A percentile compares a stretch with the other conserved stretches of the same genome.
Conservation (phyloP, 768 basidiomycete species). For the Mycena olivaceomarginata region DNA sequence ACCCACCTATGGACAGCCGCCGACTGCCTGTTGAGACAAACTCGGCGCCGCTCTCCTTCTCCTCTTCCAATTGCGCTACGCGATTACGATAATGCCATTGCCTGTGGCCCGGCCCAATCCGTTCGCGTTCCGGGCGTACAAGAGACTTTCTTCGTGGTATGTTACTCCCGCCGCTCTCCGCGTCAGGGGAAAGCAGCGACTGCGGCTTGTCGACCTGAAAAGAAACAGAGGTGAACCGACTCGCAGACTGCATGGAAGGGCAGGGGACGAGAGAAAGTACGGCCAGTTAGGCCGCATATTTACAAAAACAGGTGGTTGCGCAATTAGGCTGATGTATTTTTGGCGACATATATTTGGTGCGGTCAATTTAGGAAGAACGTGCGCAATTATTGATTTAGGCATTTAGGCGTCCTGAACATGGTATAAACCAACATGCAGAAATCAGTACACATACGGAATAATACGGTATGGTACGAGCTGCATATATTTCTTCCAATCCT, state of each 20-base stretch:
- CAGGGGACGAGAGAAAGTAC: neutral
- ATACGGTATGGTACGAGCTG: slow-evolving; percentile 84
- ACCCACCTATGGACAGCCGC: slow-evolving; percentile 73
- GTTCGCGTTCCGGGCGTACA: slow-evolving; percentile 82
- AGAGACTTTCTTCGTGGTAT: slow-evolving; percentile 64
- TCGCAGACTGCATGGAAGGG: slow-evolving; percentile 22
- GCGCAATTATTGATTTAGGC: slow-evolving; percentile 1
- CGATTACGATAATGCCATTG: slow-evolving; percentile 85
- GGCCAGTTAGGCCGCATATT: neutral
- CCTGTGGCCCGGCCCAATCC: slow-evolving; percentile 77
- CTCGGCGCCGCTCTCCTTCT: slow-evolving; percentile 67
- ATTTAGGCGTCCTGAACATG: neutral
- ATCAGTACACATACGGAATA: slow-evolving; percentile 80
- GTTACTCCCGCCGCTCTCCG: slow-evolving; percentile 2
- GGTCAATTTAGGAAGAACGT: slow-evolving; percentile 16
- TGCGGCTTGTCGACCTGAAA: slow-evolving; percentile 17
- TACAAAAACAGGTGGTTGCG: neutral
- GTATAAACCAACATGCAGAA: slow-evolving; percentile 12
- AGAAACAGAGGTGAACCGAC: slow-evolving; percentile 17
- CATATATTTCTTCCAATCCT: slow-evolving; percentile 89
- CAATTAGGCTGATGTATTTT: neutral
- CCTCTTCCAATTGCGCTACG: slow-evolving; percentile 74
- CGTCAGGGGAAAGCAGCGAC: neutral
- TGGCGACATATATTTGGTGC: neutral
- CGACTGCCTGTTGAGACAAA: slow-evolving; percentile 68